Evolutionary conservation across 148 eudicot genomes (phyloP).

Genomic region (Rhododendron molle): DNA sequence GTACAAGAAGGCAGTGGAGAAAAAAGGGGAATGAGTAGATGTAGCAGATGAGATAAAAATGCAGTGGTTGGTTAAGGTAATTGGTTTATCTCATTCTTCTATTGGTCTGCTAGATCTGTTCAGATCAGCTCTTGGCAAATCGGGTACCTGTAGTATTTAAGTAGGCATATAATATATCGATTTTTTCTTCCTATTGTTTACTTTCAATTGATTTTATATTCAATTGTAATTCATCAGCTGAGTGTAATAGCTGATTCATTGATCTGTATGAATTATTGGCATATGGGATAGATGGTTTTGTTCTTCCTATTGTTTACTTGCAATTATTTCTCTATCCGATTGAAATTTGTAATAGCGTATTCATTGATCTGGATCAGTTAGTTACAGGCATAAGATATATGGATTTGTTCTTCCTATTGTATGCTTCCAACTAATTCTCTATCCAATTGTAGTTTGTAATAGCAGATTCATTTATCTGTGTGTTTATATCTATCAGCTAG

Average conservation of each 20-base stretch:
- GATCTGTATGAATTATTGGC: background rate
- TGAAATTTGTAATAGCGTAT: background rate
- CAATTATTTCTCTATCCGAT: background rate
- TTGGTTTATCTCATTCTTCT: background rate
- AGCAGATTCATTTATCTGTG: background rate
- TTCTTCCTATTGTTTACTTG: background rate
- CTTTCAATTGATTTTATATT: background rate
- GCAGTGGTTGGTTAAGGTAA: background rate
- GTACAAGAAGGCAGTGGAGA: constrained; percentile 26
- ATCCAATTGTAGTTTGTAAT: background rate
- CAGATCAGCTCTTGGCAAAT: background rate
- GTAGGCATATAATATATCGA: background rate
- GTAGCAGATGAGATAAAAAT: background rate
- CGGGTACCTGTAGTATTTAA: background rate
- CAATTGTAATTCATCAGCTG: constrained; percentile 1
- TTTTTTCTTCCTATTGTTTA: background rate
- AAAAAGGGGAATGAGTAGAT: constrained; percentile 13
- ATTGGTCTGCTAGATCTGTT: background rate
- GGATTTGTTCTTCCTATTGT: background rate
- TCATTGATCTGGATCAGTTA: background rate
- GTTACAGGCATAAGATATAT: background rate
- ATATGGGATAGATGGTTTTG: background rate
- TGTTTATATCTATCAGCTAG: background rate
- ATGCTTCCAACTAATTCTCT: background rate
- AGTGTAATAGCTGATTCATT: constrained; percentile 3